phyloP scores from a whole-genome alignment of 345 rosid genomes.

The Barbarea vulgaris region DNA sequence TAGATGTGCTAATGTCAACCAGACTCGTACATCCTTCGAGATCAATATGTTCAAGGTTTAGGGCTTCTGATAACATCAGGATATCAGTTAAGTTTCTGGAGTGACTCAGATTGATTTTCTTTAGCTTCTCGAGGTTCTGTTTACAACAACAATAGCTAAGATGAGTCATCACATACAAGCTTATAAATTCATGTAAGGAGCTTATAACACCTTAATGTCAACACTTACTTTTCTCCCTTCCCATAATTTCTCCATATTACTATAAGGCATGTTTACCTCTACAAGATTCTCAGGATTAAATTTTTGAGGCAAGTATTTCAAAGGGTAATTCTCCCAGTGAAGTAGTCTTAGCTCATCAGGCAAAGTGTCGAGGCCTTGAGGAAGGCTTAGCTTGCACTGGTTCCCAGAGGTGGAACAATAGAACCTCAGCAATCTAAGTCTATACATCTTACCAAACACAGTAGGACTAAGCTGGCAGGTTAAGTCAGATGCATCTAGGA shows the following conservation, averaged over 20 bases:
- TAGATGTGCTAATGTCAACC: constrained; percentile 21
- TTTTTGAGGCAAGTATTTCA: constrained; percentile 10
- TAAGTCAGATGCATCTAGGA: constrained; percentile 18
- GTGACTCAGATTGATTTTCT: too few species aligned
- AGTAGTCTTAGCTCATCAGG: constrained; percentile 36
- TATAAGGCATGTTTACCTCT: constrained; percentile 23
- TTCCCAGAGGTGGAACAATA: constrained; percentile 1
- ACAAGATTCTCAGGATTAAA: constrained; percentile 33
- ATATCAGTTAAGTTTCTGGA: constrained; percentile 1
- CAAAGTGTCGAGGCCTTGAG: constrained; percentile 12
- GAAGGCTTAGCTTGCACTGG: background rate
- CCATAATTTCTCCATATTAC: constrained; percentile 38
- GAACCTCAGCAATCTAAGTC: constrained; percentile 30
- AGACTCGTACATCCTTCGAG: constrained; percentile 33
- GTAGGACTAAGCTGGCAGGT: background rate
- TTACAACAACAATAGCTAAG: background rate
- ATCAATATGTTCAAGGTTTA: constrained; percentile 31
- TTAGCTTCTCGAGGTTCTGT: constrained; percentile 28
- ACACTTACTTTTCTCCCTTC: constrained; percentile 25
- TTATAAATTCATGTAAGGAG: background rate
- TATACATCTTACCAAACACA: constrained; percentile 27
- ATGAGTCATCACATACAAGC: constrained; percentile 5
- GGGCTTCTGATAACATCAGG: background rate
- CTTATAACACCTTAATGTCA: background rate
- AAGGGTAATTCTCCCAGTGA: constrained; percentile 34